Percentiles rank a stretch among this genome's conserved stretches.
Conservation (phyloP, 495 filamentous ascomycete genomes). For the Hyaloscypha bicolor region DNA sequence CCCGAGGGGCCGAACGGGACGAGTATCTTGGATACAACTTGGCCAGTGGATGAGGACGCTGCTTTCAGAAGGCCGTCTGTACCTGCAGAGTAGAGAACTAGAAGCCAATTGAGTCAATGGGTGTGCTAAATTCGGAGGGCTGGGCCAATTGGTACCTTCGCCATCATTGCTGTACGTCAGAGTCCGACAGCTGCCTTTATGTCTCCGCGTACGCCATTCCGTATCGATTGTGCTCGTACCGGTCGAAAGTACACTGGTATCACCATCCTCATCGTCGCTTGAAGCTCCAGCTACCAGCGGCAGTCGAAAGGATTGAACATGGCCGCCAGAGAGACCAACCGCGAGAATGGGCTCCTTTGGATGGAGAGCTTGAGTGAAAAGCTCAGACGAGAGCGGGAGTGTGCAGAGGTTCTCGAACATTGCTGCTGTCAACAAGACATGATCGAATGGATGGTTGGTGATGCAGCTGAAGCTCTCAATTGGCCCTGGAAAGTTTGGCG, state of each 20-base stretch:
- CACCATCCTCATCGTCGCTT: constrained; percentile 47
- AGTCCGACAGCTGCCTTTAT: constrained; percentile 88
- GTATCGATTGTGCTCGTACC: constrained; percentile 79
- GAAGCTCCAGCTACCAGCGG: constrained; percentile 42
- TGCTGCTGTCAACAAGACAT: constrained; percentile 8
- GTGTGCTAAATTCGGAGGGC: not conserved
- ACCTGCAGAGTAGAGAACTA: constrained; percentile 77
- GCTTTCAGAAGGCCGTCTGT: constrained; percentile 90
- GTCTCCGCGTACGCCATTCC: constrained; percentile 82
- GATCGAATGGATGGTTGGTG: constrained; percentile 1
- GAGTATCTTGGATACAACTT: constrained; percentile 76
- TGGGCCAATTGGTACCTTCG: constrained; percentile 22
- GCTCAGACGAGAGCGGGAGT: constrained; percentile 80
- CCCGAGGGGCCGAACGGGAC: constrained; percentile 49
- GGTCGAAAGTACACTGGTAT: constrained; percentile 52
- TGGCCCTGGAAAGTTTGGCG: not conserved
- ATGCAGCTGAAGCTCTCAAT: not conserved
- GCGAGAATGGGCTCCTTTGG: constrained; percentile 81
- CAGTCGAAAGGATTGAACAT: constrained; percentile 84
- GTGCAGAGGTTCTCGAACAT: constrained; percentile 77
- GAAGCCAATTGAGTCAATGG: constrained; percentile 12
- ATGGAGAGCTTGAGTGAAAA: constrained; percentile 88
- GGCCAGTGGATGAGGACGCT: constrained; percentile 76
- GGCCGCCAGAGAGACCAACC: constrained; percentile 80
- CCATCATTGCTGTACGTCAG: constrained; percentile 73